These are phyloP conservation scores for Sarocladium oryzae DNA, from an alignment of 2,329 filamentous ascomycete genomes.

Conservation along the genomic window DNA sequence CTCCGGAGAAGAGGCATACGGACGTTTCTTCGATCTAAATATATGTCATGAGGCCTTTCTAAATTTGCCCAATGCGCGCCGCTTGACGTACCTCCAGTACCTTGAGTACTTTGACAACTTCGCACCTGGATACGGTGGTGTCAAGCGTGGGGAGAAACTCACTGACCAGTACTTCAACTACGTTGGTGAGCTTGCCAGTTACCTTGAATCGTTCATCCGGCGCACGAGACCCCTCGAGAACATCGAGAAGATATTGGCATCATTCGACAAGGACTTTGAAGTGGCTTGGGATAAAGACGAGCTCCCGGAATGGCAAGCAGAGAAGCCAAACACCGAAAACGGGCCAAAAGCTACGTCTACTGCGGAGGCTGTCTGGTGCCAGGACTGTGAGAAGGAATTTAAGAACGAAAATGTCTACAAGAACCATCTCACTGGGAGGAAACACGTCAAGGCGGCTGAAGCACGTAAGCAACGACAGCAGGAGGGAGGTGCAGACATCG, in stretches of 20 bases:
- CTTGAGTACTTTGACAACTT: conserved; percentile 89
- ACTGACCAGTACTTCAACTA: conserved; percentile 92
- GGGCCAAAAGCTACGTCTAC: conserved; percentile 22
- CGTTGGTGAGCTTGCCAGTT: conserved; percentile 69
- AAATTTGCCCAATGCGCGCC: conserved; percentile 81
- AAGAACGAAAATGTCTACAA: conserved; percentile 94
- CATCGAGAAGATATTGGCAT: conserved; percentile 66
- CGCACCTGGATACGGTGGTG: conserved; percentile 60
- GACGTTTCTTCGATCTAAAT: conserved; percentile 86
- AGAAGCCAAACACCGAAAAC: conserved; percentile 34
- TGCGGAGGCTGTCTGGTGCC: conserved; percentile 74
- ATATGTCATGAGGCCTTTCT: conserved; percentile 80
- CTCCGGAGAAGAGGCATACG: conserved; percentile 90
- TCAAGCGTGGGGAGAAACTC: conserved; percentile 78
- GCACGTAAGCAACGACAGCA: conserved; percentile 45
- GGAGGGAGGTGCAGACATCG: conserved; percentile 22
- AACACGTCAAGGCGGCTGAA: conserved; percentile 81
- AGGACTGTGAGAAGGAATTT: conserved; percentile 90
- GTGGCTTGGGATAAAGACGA: conserved; percentile 74
- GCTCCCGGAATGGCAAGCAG: conserved; percentile 69
- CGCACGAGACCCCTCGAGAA: conserved; percentile 82
- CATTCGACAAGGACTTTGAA: conserved; percentile 79
- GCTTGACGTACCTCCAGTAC: conserved; percentile 86
- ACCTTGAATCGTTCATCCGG: conserved; percentile 83
- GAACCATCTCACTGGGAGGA: conserved; percentile 81